Conservation (phyloP, 1,284 basidiomycete genomes). For the Sanghuangporus weigelae region DNA sequence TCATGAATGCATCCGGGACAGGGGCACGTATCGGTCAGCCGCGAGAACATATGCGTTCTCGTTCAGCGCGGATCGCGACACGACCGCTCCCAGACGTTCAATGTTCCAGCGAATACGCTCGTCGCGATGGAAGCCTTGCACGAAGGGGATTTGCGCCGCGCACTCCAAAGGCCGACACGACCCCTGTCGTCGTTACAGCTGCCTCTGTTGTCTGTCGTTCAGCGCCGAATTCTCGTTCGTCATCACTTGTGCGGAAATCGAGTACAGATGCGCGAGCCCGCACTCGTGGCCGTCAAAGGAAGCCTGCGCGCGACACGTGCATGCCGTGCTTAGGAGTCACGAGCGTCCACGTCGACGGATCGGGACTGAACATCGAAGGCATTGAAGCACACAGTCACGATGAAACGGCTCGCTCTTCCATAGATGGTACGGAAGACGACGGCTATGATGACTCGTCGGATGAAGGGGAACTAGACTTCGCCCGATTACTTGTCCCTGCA, state of each 20-base stretch:
- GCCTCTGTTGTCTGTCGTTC: constrained; percentile 19
- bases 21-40: constrained; percentile 43
- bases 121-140: background rate
- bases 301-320: background rate
- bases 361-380: background rate
- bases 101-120: background rate
- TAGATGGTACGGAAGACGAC: background rate
- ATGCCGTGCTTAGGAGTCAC: constrained; percentile 18
- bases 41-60: constrained; percentile 5
- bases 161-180: constrained; percentile 4
- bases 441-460: constrained; percentile 38
- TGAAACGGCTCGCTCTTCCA: background rate
- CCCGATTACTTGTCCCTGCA: constrained; percentile 61
- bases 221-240: constrained; percentile 30
- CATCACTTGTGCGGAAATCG: constrained; percentile 27
- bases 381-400: background rate
- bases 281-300: constrained; percentile 16
- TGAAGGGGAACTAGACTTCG: constrained; percentile 60
- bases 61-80: background rate
- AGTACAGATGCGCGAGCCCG: background rate
- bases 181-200: constrained; percentile 12
- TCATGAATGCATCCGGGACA: constrained; percentile 38
- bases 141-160: constrained; percentile 9
- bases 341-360: background rate
- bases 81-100: constrained; percentile 39